Evolutionary conservation across 495 filamentous ascomycete species (phyloP), one percentile per base, ranked within the genome.

Genomic region (Tuber brumale): DNA sequence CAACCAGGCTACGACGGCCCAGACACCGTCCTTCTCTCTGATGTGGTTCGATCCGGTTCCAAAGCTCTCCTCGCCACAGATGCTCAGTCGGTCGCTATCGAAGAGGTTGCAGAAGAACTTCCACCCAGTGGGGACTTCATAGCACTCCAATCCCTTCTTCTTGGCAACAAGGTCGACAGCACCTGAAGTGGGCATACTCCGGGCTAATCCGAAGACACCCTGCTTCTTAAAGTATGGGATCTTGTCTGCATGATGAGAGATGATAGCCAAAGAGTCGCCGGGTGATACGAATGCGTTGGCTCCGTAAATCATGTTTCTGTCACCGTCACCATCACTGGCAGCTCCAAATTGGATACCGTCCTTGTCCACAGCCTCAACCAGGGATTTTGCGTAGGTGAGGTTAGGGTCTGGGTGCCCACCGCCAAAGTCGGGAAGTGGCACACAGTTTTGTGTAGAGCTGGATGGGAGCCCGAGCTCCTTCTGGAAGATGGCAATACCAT

Each of bases 91-190:
- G 85, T 97, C 87, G 77, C 94, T 92, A 82, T 99, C 95, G 82
- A 99, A 97, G 74, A 99, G 88, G 82, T 94, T 95, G 85, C 95
- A 99, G 90, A 99, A 99, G 89, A 99, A 99, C 85, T 99, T 99
- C 95, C 95, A 99, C 75, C 95, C 95, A 1, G 95, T 99, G 18
- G 95, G 95, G 8, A 99, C 95, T 85, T 99, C 95, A 86, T 99
- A 99, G 85, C 89, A 91, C 85, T 94, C 86, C 39, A 98, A 87
- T 35, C 94, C 94, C 86, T 97, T 94, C 78, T 93, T 93, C 87
- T 95, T 91, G 75, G 95, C 95, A 27, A 99, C 95, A 69, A 95
- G 90, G 83, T 99, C 95, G 66, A 99, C 92, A 57, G 95, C 95
- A 51, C 93, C 94, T 14, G 92, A 95, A 19, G 95, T 99, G 48